Evolutionary conservation across 805 yeast genomes (phyloP), one percentile per base, ranked within the genome.

Genomic region (Wickerhamomyces hampshirensis): DNA sequence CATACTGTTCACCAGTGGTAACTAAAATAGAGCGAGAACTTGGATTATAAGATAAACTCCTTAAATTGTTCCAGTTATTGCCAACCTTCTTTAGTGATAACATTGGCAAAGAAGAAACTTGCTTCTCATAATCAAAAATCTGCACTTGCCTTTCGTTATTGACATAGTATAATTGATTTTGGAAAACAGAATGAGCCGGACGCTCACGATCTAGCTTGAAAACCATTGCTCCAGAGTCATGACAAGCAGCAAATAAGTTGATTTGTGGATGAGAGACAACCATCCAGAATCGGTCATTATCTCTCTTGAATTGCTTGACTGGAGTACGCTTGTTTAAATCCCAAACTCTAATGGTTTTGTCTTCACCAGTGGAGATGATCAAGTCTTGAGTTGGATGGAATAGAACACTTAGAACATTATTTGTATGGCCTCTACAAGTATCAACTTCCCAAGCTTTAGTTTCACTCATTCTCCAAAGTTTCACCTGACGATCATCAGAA

Each of bases 381-480:
- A 91, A 68, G 51, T 93, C 96, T 62, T 87, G 93, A 46, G 80
- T 78, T 28, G 98, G 97, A 59, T 93, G 96, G 75, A 94, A 94
- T 35, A 84, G 67, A 26, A 86, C 88, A 60, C 93, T 71, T 34
- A 88, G 79, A 35, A 93, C 96, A 59, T 85, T 88, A 56, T 89
- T 89, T 19, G 96, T 85, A 63, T 93, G 99, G 38, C 98, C 98
- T 56, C 98, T 78, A 63, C 97, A 91, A 18, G 97, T 85, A 59
- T 93, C 99, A 41, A 94, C 95, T 62, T 94, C 98, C 98, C 98
- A 93, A 17, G 98, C 98, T 64, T 89, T 87, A 26, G 95, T 80
- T 48, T 93, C 96, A 54, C 88, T 80, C 96, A 88, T 87, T 65
- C 98, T 77, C 98, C 98, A 93, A 47, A 94, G 69, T 62, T 91